Conservation (phyloP, 2,329 filamentous ascomycete genomes). For the Dactylellina sp. region DNA sequence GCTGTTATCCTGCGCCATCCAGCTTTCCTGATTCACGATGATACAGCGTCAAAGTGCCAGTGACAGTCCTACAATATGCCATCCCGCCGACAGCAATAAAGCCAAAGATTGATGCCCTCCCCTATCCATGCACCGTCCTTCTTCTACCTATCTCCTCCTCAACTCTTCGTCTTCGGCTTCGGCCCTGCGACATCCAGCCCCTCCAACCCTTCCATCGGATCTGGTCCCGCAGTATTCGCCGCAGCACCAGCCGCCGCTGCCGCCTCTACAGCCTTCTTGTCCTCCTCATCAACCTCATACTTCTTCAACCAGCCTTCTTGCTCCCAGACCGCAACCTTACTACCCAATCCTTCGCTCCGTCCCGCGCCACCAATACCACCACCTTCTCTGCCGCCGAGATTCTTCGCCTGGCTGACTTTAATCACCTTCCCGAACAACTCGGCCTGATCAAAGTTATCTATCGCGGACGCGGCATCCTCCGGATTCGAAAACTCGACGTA, state of each 20-base stretch:
- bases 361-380: no score
- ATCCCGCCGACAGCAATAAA: no score
- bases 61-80: no score
- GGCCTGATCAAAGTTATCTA: slow-evolving; percentile 99
- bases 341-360: slow-evolving; percentile 88
- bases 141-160: no score
- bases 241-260: slow-evolving; percentile 64
- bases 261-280: slow-evolving; percentile 72
- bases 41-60: no score
- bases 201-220: slow-evolving; percentile 96
- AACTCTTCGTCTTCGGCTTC: slow-evolving; percentile 75
- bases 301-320: slow-evolving; percentile 95
- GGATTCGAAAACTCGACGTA: slow-evolving; percentile 93
- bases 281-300: slow-evolving; percentile 85
- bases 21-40: not conserved
- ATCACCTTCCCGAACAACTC: slow-evolving; percentile 93
- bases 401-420: slow-evolving; percentile 89
- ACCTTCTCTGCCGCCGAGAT: slow-evolving; percentile 60
- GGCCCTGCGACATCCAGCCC: slow-evolving; percentile 94
- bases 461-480: slow-evolving; percentile 89
- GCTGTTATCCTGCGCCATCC: not conserved
- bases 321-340: slow-evolving; percentile 92
- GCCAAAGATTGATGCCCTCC: no score
- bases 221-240: slow-evolving; percentile 67
- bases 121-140: no score